These are phyloP conservation scores for Fraxinus ornus DNA, from an alignment of 305 asterid species.

Conservation along the genomic window DNA sequence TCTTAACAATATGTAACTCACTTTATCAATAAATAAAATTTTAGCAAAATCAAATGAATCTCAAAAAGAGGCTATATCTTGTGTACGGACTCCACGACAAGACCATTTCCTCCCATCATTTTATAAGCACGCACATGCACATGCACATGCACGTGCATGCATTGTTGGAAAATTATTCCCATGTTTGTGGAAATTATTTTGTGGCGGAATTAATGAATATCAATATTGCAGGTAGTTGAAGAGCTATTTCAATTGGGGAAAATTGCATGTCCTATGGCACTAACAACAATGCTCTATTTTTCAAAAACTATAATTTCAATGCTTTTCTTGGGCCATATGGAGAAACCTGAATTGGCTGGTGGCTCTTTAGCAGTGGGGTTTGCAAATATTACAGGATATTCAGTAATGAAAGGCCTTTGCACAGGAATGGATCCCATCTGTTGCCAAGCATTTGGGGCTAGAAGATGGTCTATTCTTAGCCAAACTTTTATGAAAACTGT, in stretches of 20 bases:
- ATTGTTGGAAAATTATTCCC: not conserved
- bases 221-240: conserved; percentile 43
- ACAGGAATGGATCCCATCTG: conserved; percentile 89
- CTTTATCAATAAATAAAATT: too few species aligned
- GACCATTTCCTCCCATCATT: not conserved
- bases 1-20: too few species aligned
- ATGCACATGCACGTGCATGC: not conserved
- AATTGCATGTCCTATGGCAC: conserved; percentile 72
- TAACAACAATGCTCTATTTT: conserved; percentile 58
- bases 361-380: conserved; percentile 80
- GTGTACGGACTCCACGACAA: not conserved
- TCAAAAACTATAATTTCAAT: conserved; percentile 79
- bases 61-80: not conserved
- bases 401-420: conserved; percentile 76
- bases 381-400: conserved; percentile 75
- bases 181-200: not conserved
- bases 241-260: conserved; percentile 48
- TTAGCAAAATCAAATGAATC: not conserved
- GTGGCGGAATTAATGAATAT: not conserved
- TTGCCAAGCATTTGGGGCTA: conserved; percentile 82
- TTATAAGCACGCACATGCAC: not conserved
- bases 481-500: conserved; percentile 64
- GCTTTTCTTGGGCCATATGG: conserved; percentile 82
- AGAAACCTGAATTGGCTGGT: conserved; percentile 67
- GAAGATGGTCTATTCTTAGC: conserved; percentile 48